These are phyloP conservation scores for Penicillium coffeae DNA, from an alignment of 495 filamentous ascomycete genomes.

Conservation along the genomic window DNA sequence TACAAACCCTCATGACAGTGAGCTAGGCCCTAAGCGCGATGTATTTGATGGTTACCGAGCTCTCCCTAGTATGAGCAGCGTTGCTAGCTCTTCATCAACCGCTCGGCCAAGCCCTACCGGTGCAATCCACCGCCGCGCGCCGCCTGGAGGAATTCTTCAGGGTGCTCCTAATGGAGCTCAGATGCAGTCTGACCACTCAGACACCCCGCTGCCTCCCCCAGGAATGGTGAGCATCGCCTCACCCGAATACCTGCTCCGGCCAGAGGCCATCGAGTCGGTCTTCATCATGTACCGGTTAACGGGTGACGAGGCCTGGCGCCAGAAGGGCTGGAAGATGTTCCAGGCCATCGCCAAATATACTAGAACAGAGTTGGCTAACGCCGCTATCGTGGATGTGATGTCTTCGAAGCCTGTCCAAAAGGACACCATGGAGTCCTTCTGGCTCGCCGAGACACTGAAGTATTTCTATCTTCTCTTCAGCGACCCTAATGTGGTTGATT, in stretches of 20 bases:
- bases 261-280: constrained; percentile 91
- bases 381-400: constrained; percentile 73
- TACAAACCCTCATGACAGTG: constrained; percentile 22
- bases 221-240: constrained; percentile 60
- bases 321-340: constrained; percentile 91
- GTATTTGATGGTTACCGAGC: constrained; percentile 5
- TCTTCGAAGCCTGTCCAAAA: constrained; percentile 32
- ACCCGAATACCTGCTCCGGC: constrained; percentile 75
- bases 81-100: background rate
- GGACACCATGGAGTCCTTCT: constrained; percentile 82
- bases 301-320: constrained; percentile 73
- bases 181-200: constrained; percentile 14
- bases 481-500: constrained; percentile 64
- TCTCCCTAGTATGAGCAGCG: background rate
- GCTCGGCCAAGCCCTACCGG: background rate
- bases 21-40: constrained; percentile 16
- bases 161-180: background rate
- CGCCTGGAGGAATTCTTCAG: constrained; percentile 21
- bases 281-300: constrained; percentile 96
- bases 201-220: constrained; percentile 56
- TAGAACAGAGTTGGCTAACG: constrained; percentile 61
- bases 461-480: constrained; percentile 94
- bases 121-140: constrained; percentile 1
- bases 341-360: constrained; percentile 66
- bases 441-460: constrained; percentile 97